Conservation (phyloP, 805 yeast species). For the Saccharomycopsis schoenii region DNA sequence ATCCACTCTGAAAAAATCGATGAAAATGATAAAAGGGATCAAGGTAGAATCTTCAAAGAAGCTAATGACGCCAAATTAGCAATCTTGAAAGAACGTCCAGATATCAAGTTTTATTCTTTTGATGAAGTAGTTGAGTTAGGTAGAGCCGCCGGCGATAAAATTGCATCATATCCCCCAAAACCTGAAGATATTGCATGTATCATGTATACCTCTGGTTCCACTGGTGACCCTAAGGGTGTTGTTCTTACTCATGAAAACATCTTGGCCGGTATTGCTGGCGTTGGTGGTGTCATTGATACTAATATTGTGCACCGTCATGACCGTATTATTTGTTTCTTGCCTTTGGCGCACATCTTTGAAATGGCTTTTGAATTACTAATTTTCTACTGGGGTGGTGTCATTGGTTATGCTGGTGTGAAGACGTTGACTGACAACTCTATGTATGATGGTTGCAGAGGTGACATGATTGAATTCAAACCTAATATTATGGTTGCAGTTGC, state of each 20-base stretch:
- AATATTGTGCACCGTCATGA: constrained; percentile 45
- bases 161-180: constrained; percentile 35
- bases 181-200: constrained; percentile 60
- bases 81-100: constrained; percentile 63
- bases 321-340: constrained; percentile 78
- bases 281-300: constrained; percentile 49
- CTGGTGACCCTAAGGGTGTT: constrained; percentile 82
- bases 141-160: constrained; percentile 32
- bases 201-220: constrained; percentile 83
- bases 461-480: constrained; percentile 78
- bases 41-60: constrained; percentile 47
- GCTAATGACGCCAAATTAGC: constrained; percentile 51
- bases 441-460: constrained; percentile 72
- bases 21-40: constrained; percentile 50
- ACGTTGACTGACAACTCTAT: constrained; percentile 78
- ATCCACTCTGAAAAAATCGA: constrained; percentile 60
- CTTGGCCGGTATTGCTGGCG: constrained; percentile 82
- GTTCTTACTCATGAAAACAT: constrained; percentile 57
- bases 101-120: constrained; percentile 53
- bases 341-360: constrained; percentile 95
- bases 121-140: constrained; percentile 65
- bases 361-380: constrained; percentile 71
- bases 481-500: constrained; percentile 97
- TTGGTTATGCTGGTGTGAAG: constrained; percentile 90
- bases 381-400: constrained; percentile 81